Base-by-base conservation (phyloP, 768 basidiomycete species). In the Boletus rubroflammeus region DNA sequence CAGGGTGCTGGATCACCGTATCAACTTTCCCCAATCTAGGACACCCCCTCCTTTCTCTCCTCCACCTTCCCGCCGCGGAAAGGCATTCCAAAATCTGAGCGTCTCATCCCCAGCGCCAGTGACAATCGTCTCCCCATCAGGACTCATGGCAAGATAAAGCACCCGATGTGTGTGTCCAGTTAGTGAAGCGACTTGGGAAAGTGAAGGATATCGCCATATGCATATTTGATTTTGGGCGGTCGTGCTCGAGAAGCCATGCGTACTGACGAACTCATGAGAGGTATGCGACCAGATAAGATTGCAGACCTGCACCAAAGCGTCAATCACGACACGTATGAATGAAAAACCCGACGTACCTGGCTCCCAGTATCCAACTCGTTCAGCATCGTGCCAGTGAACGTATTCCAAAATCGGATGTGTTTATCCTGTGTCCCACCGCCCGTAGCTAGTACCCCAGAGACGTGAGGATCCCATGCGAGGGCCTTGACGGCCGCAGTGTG, bases 381-480 rank as follows among this genome's bases (percentile, higher is more conserved):
- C 54, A 97, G 75, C 82, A 96, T 81, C 23, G 80, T 82, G 29
- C 96, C 97, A 50, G 84, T 92, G 34, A 82, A 75, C 7, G 89
- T 90, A 67, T 99, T 98, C 96, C 97, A 99, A 67, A 97, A 98
- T 54, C 95, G 78, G 42, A 99, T 94, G 67, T 94, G 96, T 72
- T 95, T 96, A 69, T 98, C 97, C 62, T 97, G 94, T n/a, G 96
- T 99, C 8, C 96, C 97, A 10, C 96, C 96, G 6, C 97, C 97
- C 7, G 90, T 93, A 1, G 96, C 97, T 32, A 98, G 74, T 2
- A 98, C 80, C 1, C 94, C 93, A 11, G 86, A 77, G 42, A 96
- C 80, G 72, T 99, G 97, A 6, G 96, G 95, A 70, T 93, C 95
- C 96, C 97, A 99, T 6, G 96, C 94, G 28, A 99, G 85, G 6